Conservation (phyloP, 345 rosid species). For the Linum lewisii region DNA sequence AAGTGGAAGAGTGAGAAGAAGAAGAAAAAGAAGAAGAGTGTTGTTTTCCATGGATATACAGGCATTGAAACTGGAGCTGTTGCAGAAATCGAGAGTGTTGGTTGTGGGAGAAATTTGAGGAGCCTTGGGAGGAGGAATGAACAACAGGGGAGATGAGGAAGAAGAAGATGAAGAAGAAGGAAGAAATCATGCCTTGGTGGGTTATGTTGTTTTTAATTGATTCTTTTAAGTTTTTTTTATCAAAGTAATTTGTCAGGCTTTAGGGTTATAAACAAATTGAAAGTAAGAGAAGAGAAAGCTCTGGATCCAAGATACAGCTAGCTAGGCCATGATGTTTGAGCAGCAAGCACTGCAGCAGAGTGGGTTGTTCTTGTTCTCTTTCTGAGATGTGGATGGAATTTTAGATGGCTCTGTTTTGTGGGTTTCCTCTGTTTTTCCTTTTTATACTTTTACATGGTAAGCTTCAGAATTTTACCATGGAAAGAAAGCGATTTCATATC, state of each 20-base stretch:
- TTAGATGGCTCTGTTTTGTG: slow-evolving; percentile 19
- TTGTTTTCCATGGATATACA: slow-evolving; percentile 43
- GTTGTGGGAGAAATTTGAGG: slow-evolving; percentile 18
- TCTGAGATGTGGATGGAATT: slow-evolving; percentile 34
- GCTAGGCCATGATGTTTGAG: slow-evolving; percentile 45
- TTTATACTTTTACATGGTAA: no score
- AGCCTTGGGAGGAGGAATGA: slow-evolving; percentile 32
- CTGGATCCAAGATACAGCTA: slow-evolving; percentile 33
- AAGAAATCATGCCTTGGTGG: slow-evolving; percentile 33
- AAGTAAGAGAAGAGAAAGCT: slow-evolving; percentile 24
- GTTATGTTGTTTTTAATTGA: not conserved
- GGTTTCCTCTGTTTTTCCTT: no score
- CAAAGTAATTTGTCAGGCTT: not conserved
- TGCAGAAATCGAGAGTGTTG: slow-evolving; percentile 35
- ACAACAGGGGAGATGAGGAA: slow-evolving; percentile 11
- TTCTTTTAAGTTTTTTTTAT: not conserved
- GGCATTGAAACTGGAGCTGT: slow-evolving; percentile 42
- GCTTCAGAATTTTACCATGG: no score
- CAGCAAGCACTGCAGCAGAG: no score
- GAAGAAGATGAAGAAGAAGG: not conserved
- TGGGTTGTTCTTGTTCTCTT: no score
- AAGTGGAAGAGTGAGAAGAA: slow-evolving; percentile 6
- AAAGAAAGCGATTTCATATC: no score
- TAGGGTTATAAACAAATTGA: slow-evolving; percentile 16
- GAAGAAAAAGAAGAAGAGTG: slow-evolving; percentile 13